These are phyloP conservation scores for Rhizopus delemar DNA, from an alignment of 371 early-diverging fungal species.

Conservation along the genomic window DNA sequence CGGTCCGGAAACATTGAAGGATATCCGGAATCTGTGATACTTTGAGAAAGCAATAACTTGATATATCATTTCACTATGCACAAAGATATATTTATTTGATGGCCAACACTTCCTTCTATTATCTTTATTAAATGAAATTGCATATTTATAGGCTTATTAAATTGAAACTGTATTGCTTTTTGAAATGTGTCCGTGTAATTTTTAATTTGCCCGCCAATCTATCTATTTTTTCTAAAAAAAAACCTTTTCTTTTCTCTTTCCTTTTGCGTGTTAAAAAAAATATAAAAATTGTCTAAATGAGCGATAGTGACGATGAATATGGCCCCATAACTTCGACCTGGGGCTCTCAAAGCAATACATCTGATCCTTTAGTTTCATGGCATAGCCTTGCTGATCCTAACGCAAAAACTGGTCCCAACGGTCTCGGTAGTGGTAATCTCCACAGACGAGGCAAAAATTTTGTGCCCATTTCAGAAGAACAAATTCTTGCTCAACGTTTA, in stretches of 20 bases:
- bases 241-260: too few species aligned
- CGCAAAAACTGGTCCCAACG: constrained; percentile 34
- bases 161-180: too few species aligned
- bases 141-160: too few species aligned
- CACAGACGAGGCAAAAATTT: constrained; percentile 46
- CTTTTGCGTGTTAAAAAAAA: not conserved
- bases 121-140: too few species aligned
- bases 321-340: constrained; percentile 11
- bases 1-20: too few species aligned
- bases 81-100: too few species aligned
- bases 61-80: too few species aligned
- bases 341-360: constrained; percentile 3
- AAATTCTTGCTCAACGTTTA: constrained; percentile 42
- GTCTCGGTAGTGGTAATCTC: constrained; percentile 46
- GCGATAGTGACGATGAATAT: constrained; percentile 9
- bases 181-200: not conserved
- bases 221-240: too few species aligned
- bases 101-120: too few species aligned
- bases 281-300: not conserved
- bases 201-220: not conserved
- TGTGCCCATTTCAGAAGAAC: constrained; percentile 43
- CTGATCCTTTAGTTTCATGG: constrained; percentile 20
- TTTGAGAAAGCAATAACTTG: too few species aligned
- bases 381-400: constrained; percentile 36
- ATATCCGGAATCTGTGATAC: too few species aligned